Evolutionary conservation across 1,139 yeast species (phyloP).

Genomic region (Arxiozyma heterogenica): DNA sequence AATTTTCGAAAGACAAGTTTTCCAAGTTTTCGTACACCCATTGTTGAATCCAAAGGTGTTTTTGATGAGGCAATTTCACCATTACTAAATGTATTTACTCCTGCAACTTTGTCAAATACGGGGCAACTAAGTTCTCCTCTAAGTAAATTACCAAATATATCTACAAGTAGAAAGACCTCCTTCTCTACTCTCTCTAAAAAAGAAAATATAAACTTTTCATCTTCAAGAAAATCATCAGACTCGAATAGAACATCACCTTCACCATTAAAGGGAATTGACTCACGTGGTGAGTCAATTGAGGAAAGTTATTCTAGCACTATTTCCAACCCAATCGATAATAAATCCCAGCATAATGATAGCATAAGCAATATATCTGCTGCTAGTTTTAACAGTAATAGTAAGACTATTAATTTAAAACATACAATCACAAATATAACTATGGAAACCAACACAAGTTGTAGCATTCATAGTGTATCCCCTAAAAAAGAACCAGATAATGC

Average conservation of each 20-base stretch:
- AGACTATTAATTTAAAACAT: not conserved
- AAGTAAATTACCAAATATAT: conserved; percentile 11
- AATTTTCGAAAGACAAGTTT: conserved; percentile 13
- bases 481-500: not conserved
- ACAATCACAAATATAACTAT: not conserved
- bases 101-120: not conserved
- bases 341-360: not conserved
- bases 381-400: not conserved
- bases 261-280: not conserved
- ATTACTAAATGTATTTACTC: conserved; percentile 19
- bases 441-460: not conserved
- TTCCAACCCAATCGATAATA: not conserved
- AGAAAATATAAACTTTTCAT: conserved; percentile 4
- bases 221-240: conserved; percentile 7
- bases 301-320: not conserved
- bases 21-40: conserved; percentile 18
- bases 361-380: not conserved
- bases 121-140: conserved; percentile 1
- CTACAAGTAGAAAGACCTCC: conserved; percentile 15
- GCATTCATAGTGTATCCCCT: not conserved
- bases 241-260: conserved; percentile 1
- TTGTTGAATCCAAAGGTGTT: conserved; percentile 15
- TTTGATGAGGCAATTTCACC: conserved; percentile 28
- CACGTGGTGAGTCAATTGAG: not conserved
- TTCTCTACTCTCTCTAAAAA: conserved; percentile 5